These are phyloP conservation scores for Synchytrium microbalum DNA, from an alignment of 371 early-diverging fungal genomes.

Conservation along the genomic window DNA sequence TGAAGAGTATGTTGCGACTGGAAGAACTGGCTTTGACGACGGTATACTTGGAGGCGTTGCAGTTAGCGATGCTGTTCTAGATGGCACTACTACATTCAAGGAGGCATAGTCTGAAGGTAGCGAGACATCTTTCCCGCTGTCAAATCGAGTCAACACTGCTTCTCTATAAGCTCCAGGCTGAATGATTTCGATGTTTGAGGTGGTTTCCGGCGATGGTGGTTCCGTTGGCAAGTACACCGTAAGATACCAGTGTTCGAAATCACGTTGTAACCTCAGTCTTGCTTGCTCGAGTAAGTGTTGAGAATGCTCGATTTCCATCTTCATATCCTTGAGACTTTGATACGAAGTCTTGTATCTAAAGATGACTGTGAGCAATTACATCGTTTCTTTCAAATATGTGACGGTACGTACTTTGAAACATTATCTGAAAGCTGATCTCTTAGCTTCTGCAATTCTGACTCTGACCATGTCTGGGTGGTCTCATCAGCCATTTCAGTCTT, in stretches of 20 bases:
- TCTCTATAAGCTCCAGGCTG: not conserved
- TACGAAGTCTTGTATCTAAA: slow-evolving; percentile 36
- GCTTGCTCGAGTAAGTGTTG: slow-evolving; percentile 51
- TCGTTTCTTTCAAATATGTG: not conserved
- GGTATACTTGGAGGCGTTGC: not conserved
- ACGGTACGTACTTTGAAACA: slow-evolving; percentile 4
- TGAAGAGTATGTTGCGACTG: not conserved
- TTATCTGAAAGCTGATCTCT: slow-evolving; percentile 8
- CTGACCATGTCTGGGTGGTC: not conserved
- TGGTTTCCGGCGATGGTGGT: not conserved
- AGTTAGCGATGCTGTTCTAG: not conserved
- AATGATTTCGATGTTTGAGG: not conserved
- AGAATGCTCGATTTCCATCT: slow-evolving; percentile 49
- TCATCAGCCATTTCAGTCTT: slow-evolving; percentile 1
- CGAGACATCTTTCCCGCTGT: slow-evolving; percentile 2
- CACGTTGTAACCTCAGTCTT: slow-evolving; percentile 35
- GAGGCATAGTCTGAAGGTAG: not conserved
- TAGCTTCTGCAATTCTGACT: slow-evolving; percentile 4
- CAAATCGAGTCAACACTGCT: slow-evolving; percentile 2
- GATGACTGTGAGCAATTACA: not conserved
- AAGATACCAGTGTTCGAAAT: slow-evolving; percentile 46
- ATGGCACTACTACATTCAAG: not conserved
- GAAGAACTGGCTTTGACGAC: not conserved
- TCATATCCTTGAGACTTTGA: slow-evolving; percentile 39
- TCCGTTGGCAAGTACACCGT: slow-evolving; percentile 27